Evolutionary conservation across 257 asterid species (phyloP).

Genomic region (Solanum neorickii): DNA sequence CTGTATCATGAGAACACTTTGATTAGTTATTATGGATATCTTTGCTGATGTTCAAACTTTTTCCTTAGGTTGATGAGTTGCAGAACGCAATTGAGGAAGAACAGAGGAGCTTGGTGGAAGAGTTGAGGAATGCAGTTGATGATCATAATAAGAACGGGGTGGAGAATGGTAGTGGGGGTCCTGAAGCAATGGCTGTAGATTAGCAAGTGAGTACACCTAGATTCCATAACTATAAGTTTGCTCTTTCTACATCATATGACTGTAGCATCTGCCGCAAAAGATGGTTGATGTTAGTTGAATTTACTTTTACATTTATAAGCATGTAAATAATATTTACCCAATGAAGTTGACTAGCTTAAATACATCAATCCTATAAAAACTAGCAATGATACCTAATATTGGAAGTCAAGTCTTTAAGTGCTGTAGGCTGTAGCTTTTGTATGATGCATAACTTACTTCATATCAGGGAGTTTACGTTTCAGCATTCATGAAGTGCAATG

Average conservation of each 20-base stretch:
- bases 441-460: background rate
- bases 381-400: background rate
- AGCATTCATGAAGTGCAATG: background rate
- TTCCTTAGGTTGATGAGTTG: conserved; percentile 81
- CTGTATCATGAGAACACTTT: background rate
- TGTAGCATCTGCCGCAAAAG: background rate
- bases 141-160: conserved; percentile 49
- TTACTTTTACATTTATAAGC: background rate
- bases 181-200: conserved; percentile 76
- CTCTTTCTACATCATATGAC: background rate
- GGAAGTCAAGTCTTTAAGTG: background rate
- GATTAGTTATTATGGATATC: background rate
- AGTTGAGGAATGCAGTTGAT: conserved; percentile 64
- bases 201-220: conserved; percentile 11
- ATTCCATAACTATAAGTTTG: background rate
- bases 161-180: conserved; percentile 48
- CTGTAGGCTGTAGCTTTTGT: background rate
- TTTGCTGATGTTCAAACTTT: background rate
- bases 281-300: background rate
- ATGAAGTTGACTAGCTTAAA: background rate
- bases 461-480: background rate
- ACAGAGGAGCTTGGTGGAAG: conserved; percentile 73
- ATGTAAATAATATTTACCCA: background rate
- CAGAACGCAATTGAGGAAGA: conserved; percentile 92
- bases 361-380: background rate